phyloP scores from a whole-genome alignment of 83 land plant species.

The Isoetes engelmannii region DNA sequence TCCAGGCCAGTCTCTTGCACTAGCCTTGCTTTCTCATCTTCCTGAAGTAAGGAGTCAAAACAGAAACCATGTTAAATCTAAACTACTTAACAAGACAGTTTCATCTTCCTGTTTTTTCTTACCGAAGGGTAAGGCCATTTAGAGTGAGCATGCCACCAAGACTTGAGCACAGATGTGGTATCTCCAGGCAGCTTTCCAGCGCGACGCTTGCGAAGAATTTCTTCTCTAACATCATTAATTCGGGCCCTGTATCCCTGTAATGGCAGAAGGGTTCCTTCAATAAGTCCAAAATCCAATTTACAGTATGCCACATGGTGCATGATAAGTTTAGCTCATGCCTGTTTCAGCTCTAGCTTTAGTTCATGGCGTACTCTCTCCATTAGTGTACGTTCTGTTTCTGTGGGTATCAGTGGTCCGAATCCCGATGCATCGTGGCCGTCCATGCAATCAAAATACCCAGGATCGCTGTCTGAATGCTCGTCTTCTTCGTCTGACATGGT shows the following conservation, averaged over 20 bases:
- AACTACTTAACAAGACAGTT: not conserved
- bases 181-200: slow-evolving; percentile 74
- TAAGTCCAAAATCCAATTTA: not conserved
- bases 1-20: slow-evolving; percentile 76
- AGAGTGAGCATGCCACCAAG: slow-evolving; percentile 81
- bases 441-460: slow-evolving; percentile 53
- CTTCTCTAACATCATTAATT: slow-evolving; percentile 64
- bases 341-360: slow-evolving; percentile 71
- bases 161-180: slow-evolving; percentile 55
- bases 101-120: not conserved
- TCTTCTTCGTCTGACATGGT: slow-evolving; percentile 90
- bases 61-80: not conserved
- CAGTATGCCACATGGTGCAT: not conserved
- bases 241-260: slow-evolving; percentile 63
- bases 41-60: slow-evolving; percentile 28
- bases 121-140: slow-evolving; percentile 66
- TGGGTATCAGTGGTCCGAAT: slow-evolving; percentile 74
- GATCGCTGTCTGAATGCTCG: slow-evolving; percentile 57
- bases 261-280: not conserved
- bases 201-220: slow-evolving; percentile 59
- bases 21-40: slow-evolving; percentile 71
- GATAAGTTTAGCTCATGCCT: slow-evolving; percentile 23
- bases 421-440: slow-evolving; percentile 62
- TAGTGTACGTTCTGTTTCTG: slow-evolving; percentile 65
- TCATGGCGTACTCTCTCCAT: slow-evolving; percentile 87